Evolutionary conservation across 1,284 basidiomycete species (phyloP).

Genomic region (Malassezia brasiliensis): DNA sequence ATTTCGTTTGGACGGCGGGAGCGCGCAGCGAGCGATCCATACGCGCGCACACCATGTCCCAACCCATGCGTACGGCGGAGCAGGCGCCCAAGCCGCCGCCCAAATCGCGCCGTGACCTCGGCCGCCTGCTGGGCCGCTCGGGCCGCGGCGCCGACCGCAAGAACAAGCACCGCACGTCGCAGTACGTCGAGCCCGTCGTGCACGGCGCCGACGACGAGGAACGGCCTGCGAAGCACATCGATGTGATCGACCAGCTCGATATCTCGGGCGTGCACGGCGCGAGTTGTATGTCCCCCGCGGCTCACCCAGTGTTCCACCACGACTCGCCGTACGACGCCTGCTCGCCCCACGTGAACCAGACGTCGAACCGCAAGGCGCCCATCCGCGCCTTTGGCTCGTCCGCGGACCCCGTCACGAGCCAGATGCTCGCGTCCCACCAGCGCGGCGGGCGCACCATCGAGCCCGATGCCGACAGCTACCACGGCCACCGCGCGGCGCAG

Average conservation of each 20-base stretch:
- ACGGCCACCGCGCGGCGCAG: neutral
- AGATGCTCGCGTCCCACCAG: slow-evolving; percentile 15
- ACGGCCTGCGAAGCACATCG: slow-evolving; percentile 23
- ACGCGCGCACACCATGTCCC: neutral
- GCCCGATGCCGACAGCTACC: neutral
- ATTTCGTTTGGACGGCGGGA: too few species aligned
- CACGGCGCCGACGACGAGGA: slow-evolving; percentile 1
- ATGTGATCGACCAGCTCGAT: slow-evolving; percentile 45
- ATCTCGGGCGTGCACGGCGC: slow-evolving; percentile 37
- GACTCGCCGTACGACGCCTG: slow-evolving; percentile 47
- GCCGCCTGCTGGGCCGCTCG: neutral
- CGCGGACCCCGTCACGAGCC: slow-evolving; percentile 39
- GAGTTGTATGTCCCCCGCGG: slow-evolving; percentile 20
- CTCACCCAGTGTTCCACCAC: slow-evolving; percentile 39
- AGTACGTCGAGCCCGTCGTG: slow-evolving; percentile 13
- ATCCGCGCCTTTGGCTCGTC: slow-evolving; percentile 41
- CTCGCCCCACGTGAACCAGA: slow-evolving; percentile 37
- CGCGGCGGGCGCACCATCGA: slow-evolving; percentile 15
- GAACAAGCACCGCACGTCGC: slow-evolving; percentile 4
- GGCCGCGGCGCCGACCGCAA: neutral
- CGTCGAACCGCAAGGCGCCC: slow-evolving; percentile 26
- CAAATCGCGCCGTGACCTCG: slow-evolving; percentile 1
- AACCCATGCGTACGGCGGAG: neutral
- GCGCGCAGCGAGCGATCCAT: neutral
- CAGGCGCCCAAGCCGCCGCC: slow-evolving; percentile 7